phyloP scores from a whole-genome alignment of 1,284 basidiomycete genomes.

The Cutaneotrichosporon sp. region DNA sequence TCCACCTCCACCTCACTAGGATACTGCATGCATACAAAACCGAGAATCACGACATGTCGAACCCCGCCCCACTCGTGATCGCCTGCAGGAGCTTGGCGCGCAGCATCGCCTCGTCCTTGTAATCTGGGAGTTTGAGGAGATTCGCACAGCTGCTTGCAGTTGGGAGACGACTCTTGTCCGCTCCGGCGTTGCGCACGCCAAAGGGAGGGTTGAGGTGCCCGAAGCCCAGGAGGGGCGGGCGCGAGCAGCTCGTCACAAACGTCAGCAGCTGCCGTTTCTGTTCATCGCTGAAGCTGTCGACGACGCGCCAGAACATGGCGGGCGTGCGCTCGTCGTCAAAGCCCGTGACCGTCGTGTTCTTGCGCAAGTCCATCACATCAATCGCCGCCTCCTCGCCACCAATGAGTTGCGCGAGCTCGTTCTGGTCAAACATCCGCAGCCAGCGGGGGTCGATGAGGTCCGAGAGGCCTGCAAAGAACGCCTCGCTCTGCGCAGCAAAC shows the following conservation, averaged over 20 bases:
- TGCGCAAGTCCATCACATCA: conserved; percentile 73
- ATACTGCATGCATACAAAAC: conserved; percentile 9
- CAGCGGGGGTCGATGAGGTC: conserved; percentile 87
- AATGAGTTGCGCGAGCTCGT: conserved; percentile 80
- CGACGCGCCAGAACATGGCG: conserved; percentile 68
- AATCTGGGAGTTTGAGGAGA: conserved; percentile 58
- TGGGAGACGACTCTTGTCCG: conserved; percentile 72
- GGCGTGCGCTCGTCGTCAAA: conserved; percentile 71
- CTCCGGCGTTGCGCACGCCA: conserved; percentile 73
- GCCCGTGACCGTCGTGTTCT: conserved; percentile 75
- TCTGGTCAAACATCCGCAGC: conserved; percentile 93
- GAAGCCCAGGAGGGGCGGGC: conserved; percentile 85
- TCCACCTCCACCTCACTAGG: neutral
- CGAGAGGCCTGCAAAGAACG: conserved; percentile 65
- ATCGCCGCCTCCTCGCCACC: conserved; percentile 80
- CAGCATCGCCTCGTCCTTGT: conserved; percentile 61
- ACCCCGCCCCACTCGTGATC: conserved; percentile 79
- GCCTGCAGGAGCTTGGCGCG: conserved; percentile 79
- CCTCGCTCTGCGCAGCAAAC: conserved; percentile 80
- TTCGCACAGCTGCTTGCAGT: conserved; percentile 69
- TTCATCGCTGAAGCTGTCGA: conserved; percentile 58
- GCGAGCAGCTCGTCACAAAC: conserved; percentile 86
- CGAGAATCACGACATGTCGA: conserved; percentile 73
- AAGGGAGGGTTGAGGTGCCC: conserved; percentile 81
- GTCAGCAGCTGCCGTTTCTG: conserved; percentile 71